A percentile compares a stretch with the other conserved stretches of the same genome.
phyloP scores from a whole-genome alignment of 768 basidiomycete genomes.

The Lentinus tigrinus region DNA sequence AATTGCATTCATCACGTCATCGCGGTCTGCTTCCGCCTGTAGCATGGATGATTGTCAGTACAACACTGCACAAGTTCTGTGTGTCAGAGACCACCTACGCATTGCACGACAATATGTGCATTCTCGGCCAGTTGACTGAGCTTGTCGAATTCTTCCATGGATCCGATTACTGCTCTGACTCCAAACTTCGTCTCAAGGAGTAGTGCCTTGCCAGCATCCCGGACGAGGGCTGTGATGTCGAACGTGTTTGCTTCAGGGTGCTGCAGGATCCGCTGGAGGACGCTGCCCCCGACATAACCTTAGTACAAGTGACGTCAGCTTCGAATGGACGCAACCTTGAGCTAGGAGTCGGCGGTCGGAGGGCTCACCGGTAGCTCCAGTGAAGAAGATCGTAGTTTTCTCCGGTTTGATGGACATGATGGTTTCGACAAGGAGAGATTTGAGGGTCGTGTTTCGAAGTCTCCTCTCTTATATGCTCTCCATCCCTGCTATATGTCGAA shows the following conservation, averaged over 20 bases:
- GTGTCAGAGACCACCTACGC: too few relatives aligned
- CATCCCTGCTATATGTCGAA: too few relatives aligned
- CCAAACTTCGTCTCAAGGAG: constrained; percentile 16
- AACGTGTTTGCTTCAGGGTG: constrained; percentile 25
- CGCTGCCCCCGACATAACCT: constrained; percentile 62
- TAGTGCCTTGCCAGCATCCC: constrained; percentile 3
- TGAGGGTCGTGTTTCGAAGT: neutral
- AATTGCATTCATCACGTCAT: constrained; percentile 42
- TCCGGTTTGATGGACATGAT: neutral
- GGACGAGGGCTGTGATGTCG: constrained; percentile 8
- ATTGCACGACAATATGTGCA: constrained; percentile 35
- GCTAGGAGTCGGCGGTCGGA: too few relatives aligned
- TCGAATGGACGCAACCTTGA: neutral
- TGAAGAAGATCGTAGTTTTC: constrained; percentile 40
- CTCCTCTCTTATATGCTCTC: too few relatives aligned
- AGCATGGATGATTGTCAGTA: neutral
- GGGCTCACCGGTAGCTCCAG: constrained; percentile 43
- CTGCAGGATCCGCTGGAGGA: constrained; percentile 44
- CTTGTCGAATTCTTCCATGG: constrained; percentile 33
- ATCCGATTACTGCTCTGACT: constrained; percentile 19
- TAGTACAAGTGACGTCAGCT: neutral
- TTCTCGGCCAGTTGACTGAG: constrained; percentile 38
- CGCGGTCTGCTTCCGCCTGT: constrained; percentile 48
- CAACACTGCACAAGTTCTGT: too few relatives aligned
- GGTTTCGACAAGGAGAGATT: neutral